Base-by-base conservation (phyloP, 495 filamentous ascomycete genomes). In the Xylaria intraflava region DNA sequence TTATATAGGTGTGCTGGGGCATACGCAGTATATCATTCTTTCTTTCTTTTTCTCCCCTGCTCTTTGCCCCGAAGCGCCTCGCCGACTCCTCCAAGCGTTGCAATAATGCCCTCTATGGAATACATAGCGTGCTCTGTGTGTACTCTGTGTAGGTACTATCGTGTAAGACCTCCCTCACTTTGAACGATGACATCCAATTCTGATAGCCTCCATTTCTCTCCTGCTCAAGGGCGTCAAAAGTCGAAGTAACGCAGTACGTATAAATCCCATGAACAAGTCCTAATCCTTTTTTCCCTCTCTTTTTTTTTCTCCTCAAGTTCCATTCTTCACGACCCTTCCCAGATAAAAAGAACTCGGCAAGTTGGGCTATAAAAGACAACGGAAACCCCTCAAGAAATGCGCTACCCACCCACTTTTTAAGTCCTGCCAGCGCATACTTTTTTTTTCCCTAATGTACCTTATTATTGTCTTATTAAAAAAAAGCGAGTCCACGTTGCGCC, bases 401-500 rank as follows among this genome's bases (percentile, higher is more conserved):
- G 23, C 26, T 19, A 35, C 26, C 26, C 44, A 24, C 26, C 44
- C 44, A 35, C 30, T 30, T 30, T 35, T n/a, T n/a, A n/a, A 19
- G 10, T 33, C 31, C 2, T 33, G 31, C 31, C 31, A 33, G 10
- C 31, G 10, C 31, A 33, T 33, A n/a, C n/a, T n/a, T n/a, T n/a
- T n/a, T n/a, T n/a, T n/a, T n/a, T n/a, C n/a, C n/a, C n/a, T n/a
- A n/a, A 49, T 60, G 48, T 42, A 59, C 48, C 24, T 39, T 39
- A 5, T n/a, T n/a, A n/a, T n/a, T n/a, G 19, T 16, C 45, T 36
- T 57, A 57, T 46, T 51, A 33, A 33, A 33, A 33, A 33, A 8
- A 33, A 12, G 14, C 22, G 44, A 44, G 59, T 66, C 64, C 64
- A 64, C 59, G 62, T 62, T 62, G 53, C 61, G 61, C 56, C 31